Evolutionary conservation across 2,329 filamentous ascomycete genomes (phyloP).

Genomic region (Hypoxylon sp.): DNA sequence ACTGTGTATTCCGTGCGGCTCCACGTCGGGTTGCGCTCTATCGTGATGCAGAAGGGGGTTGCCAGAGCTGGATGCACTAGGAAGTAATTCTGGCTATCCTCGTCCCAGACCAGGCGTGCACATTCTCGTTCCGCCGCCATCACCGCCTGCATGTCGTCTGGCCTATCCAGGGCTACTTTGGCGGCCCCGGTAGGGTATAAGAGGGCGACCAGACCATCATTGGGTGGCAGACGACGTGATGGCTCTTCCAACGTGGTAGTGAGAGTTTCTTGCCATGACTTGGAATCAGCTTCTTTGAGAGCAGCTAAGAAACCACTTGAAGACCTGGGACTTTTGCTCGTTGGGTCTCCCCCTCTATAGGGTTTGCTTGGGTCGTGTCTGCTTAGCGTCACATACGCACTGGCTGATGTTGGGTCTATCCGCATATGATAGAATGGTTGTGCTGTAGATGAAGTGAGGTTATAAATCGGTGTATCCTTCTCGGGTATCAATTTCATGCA

Average conservation of each 20-base stretch:
- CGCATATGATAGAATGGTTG: slow-evolving; percentile 79
- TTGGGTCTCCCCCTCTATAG: slow-evolving; percentile 62
- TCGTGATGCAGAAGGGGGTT: slow-evolving; percentile 73
- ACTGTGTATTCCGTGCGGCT: slow-evolving; percentile 75
- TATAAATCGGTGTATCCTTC: slow-evolving; percentile 75
- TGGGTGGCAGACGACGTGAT: slow-evolving; percentile 66
- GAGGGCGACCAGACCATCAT: slow-evolving; percentile 76
- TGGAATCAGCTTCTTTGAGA: slow-evolving; percentile 54
- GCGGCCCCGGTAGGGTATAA: slow-evolving; percentile 78
- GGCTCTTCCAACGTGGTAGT: slow-evolving; percentile 71
- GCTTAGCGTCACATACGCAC: slow-evolving; percentile 72
- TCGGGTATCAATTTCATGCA: slow-evolving; percentile 71
- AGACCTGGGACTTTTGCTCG: slow-evolving; percentile 51
- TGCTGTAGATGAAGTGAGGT: slow-evolving; percentile 70
- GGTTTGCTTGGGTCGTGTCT: slow-evolving; percentile 73
- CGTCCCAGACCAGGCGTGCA: slow-evolving; percentile 80
- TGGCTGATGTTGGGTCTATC: slow-evolving; percentile 74
- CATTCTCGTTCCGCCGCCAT: slow-evolving; percentile 77
- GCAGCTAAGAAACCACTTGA: slow-evolving; percentile 53
- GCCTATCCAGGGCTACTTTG: slow-evolving; percentile 72
- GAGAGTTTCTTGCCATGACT: slow-evolving; percentile 71
- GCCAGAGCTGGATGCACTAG: slow-evolving; percentile 75
- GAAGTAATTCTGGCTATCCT: slow-evolving; percentile 71
- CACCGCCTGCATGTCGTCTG: slow-evolving; percentile 71
- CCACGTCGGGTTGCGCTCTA: slow-evolving; percentile 72